These are phyloP conservation scores for Wickerhamomyces sp. DNA, from an alignment of 1,139 yeast genomes.

Conservation along the genomic window DNA sequence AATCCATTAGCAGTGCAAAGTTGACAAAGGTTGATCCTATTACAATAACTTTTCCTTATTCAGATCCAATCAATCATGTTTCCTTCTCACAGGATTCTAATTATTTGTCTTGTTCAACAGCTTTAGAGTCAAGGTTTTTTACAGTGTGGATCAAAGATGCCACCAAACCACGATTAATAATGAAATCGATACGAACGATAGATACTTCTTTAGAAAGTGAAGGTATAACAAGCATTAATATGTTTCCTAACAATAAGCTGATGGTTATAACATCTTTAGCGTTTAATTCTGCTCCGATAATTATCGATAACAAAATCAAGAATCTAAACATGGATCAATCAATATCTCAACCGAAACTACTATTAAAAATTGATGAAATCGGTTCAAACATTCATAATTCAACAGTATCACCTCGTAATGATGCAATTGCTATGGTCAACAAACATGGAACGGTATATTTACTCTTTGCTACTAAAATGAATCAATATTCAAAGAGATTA, in stretches of 20 bases:
- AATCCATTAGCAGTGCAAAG: background rate
- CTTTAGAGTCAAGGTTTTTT: slow-evolving; percentile 74
- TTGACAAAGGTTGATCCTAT: slow-evolving; percentile 45
- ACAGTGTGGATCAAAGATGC: slow-evolving; percentile 65
- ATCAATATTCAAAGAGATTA: slow-evolving; percentile 51
- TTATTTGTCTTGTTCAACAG: slow-evolving; percentile 77
- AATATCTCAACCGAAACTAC: slow-evolving; percentile 51
- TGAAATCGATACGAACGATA: slow-evolving; percentile 57
- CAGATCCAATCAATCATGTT: slow-evolving; percentile 76
- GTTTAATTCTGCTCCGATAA: slow-evolving; percentile 54
- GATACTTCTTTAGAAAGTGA: slow-evolving; percentile 71
- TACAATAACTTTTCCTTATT: slow-evolving; percentile 76
- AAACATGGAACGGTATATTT: slow-evolving; percentile 73
- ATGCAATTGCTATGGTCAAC: slow-evolving; percentile 76
- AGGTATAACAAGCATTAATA: slow-evolving; percentile 81
- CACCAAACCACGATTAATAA: slow-evolving; percentile 63
- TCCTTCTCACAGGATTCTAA: slow-evolving; percentile 68
- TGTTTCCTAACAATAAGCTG: slow-evolving; percentile 56
- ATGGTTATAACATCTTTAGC: slow-evolving; percentile 61
- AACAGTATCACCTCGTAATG: slow-evolving; percentile 80
- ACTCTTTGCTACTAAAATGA: slow-evolving; percentile 58
- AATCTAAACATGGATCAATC: slow-evolving; percentile 31
- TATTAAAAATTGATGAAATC: slow-evolving; percentile 67
- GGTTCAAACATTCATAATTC: slow-evolving; percentile 74
- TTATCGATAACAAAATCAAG: slow-evolving; percentile 49